These are phyloP conservation scores for Centaurea solstitialis DNA, from an alignment of 129 eudicot genomes.

Conservation along the genomic window DNA sequence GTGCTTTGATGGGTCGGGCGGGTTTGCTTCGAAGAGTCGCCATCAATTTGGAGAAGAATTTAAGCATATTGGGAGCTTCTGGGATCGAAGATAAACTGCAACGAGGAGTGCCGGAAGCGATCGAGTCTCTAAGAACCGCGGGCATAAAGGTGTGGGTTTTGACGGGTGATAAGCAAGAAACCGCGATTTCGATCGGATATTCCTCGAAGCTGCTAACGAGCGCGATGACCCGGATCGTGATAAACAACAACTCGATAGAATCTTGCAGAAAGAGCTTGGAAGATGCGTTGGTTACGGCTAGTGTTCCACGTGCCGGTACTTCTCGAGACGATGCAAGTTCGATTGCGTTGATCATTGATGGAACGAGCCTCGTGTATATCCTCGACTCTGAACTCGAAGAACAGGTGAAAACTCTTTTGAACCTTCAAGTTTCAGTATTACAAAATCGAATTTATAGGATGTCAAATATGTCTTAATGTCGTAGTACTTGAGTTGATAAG, in stretches of 20 bases:
- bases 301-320: constrained; percentile 5
- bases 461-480: background rate
- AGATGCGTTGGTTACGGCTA: constrained; percentile 56
- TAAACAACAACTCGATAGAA: constrained; percentile 68
- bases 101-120: constrained; percentile 93
- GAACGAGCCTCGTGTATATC: constrained; percentile 87
- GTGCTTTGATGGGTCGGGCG: constrained; percentile 81
- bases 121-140: constrained; percentile 75
- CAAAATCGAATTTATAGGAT: background rate
- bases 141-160: constrained; percentile 95
- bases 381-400: constrained; percentile 86
- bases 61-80: constrained; percentile 76
- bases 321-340: constrained; percentile 32
- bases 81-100: constrained; percentile 94
- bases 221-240: constrained; percentile 73
- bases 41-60: constrained; percentile 53
- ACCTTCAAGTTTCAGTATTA: background rate
- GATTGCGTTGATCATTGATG: constrained; percentile 82
- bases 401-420: constrained; percentile 48
- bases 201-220: constrained; percentile 82
- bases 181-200: constrained; percentile 93
- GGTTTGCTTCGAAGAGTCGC: constrained; percentile 80
- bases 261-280: constrained; percentile 65
- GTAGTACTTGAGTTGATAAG: background rate
- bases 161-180: constrained; percentile 98